Evolutionary conservation across 2,329 filamentous ascomycete species (phyloP), one percentile per base, ranked within the genome.

Genomic region (Exophiala spinifera): DNA sequence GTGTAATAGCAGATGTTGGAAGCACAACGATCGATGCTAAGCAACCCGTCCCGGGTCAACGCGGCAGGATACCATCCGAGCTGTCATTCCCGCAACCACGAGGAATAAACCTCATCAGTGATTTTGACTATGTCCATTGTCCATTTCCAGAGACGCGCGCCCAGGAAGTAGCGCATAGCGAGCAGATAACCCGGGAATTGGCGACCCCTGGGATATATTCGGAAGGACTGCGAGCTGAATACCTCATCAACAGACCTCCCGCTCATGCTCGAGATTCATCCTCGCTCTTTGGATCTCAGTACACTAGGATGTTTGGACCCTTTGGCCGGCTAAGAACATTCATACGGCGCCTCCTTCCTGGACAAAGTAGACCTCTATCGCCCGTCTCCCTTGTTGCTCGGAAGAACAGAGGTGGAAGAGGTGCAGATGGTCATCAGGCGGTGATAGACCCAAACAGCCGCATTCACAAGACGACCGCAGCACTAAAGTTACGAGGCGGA

Each of bases 111-210:
- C 34, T 51, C 13, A 56, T 37, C 31, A 59, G 59, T 33, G 49
- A 52, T 17, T 59, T 53, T 37, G 57, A 61, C 51, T 61, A 63
- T 40, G 61, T 62, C 23, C 58, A 44, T 21, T 60, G 51, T 48
- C 59, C 55, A 6, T 53, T 55, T 17, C 59, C 61, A 10, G 61
- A 63, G 21, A 63, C 55, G 20, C 54, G 61, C 11, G 57, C 59
- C 8, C 52, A 53, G 13, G 61, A 61, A 45, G 37, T 60, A 6
- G 61, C 55, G 8, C 52, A 60, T 14, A 57, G 55, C 21, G 49
- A 57, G 23, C 59, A 52, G 17, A 62, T 63, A 17, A 51, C 47
- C 19, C 45, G 61, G 20, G 61, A 63, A 25, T 45, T 63, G 33
- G 36, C 19, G 13, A 43, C 56, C 17, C 50, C 50, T 28, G 55